Evolutionary conservation across 202 grass and related monocot genomes (phyloP), one percentile per base, ranked within the genome.

Genomic region (Saccharum hybrid): DNA sequence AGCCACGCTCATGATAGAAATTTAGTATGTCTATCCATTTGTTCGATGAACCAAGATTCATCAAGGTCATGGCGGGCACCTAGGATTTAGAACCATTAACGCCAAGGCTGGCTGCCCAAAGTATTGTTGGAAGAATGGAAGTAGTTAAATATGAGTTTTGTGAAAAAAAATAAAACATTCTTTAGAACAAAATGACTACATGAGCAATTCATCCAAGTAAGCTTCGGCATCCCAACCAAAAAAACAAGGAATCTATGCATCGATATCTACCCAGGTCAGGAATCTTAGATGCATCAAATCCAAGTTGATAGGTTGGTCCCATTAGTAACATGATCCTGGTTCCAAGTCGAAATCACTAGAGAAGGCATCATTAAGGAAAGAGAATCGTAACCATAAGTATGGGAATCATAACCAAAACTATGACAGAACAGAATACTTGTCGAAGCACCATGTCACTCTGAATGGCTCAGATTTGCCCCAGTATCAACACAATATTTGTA

Each of bases 381-480:
- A 54, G 49, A 52, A 52, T 18, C 49, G 16, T 52, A 54, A 54
- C 48, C 63, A 19, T 1, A 65, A 19, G 16, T 8, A 54, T 18
- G 15, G 16, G 48, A 52, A 19, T 8, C 52, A n/a, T 56, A n/a
- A n/a, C 63, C 63, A 14, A 2, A 66, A n/a, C 7, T n/a, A 56
- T 56, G 12, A 66, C 65, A 2, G 0, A 51, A 63, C 1, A 2
- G 6, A 52, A 64, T 0, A 56, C 18, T n/a, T 8, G 18, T n/a
- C 18, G 1, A 1, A 33, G 33, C 4, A 72, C 52, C 21, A 74
- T 19, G 10, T 12, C 49, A 22, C 21, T 52, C 65, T 23, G 49
- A 52, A 18, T 86, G 34, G 34, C 43, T 86, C 59, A 74, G 36
- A 54, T 54, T 19, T 54, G 15, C 48, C 6, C 51, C 51, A 54